Base-by-base conservation (phyloP, 805 yeast genomes). In the Yarrowia sp. region DNA sequence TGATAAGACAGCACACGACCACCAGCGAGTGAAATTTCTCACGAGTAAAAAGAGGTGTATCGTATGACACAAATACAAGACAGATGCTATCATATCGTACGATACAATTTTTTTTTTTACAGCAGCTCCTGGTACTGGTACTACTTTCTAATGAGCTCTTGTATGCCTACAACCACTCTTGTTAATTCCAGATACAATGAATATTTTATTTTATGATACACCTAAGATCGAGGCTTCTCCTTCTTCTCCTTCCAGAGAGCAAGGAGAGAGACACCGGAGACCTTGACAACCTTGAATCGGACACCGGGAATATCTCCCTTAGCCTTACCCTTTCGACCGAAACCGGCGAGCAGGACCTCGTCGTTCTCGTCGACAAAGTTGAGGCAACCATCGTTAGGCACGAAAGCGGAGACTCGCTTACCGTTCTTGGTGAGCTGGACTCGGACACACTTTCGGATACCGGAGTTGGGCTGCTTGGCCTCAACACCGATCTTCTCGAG, bases 221-320 rank as follows among this genome's bases (percentile, higher is more conserved):
- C 73, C 86, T 90, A 92, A 80, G 98, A 92, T 87, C 99, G 92
- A 87, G 98, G 98, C 92, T 95, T 95, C 88, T 96, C 99, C 91
- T 95, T 95, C 98, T 95, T 95, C 88, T 96, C 99, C 88, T 93
- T 95, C 98, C 97, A 95, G 83, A 95, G 88, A 81, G 99, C 99
- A 81, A 92, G 87, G 83, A 95, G 88, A 76, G 99, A 95, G 78
- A 96, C 99, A 90, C 99, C 99, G 76, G 99, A 90, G 77, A 95
- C 99, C 88, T 95, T 95, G 81, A 95, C 99, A 81, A 95, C 99
- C 90, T 95, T 95, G 92, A 95, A 95, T 90, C 99, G 95, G 81
- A 95, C 99, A 91, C 99, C 99, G 83, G 99, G 99, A 80, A 95
- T 93, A 92, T 95, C 99, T 88, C 99, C 99, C 96, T 95, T 95